Conservation (phyloP, 139 green algal species). For the Tetraselmis chui region DNA sequence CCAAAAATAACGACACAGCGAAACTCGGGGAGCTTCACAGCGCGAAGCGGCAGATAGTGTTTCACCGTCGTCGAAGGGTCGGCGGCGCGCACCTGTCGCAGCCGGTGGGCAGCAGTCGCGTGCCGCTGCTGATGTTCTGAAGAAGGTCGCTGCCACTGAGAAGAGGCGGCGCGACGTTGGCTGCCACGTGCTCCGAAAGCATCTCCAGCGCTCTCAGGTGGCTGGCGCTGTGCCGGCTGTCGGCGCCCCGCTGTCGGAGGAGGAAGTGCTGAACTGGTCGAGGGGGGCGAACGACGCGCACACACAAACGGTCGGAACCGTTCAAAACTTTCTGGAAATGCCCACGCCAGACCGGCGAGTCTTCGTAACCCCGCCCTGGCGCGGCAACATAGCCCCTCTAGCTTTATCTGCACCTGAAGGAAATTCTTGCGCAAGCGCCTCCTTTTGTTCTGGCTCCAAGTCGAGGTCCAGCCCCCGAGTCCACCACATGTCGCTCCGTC, state of each 20-base stretch:
- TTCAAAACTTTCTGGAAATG: no score
- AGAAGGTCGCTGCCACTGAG: constrained; percentile 11
- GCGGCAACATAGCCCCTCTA: no score
- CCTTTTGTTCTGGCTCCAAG: neutral
- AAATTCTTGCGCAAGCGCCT: neutral
- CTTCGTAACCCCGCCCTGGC: no score
- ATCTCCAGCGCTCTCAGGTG: neutral
- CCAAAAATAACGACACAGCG: neutral
- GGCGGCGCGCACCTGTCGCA: constrained; percentile 8
- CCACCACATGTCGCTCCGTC: no score
- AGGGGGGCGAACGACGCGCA: neutral
- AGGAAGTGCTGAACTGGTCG: neutral
- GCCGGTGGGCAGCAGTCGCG: constrained; percentile 16
- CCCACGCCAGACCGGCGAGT: no score
- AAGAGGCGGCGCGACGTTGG: constrained; percentile 7
- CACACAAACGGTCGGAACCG: no score
- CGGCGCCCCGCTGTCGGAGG: neutral
- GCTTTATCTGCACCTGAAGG: no score
- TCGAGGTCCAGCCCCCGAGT: neutral
- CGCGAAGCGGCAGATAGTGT: neutral
- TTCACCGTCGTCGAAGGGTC: no score
- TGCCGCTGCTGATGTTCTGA: neutral
- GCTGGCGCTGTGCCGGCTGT: neutral
- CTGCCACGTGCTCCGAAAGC: neutral
- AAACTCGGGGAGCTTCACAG: neutral